Base-by-base conservation (phyloP, 495 filamentous ascomycete species). In the Penicillium daleae region DNA sequence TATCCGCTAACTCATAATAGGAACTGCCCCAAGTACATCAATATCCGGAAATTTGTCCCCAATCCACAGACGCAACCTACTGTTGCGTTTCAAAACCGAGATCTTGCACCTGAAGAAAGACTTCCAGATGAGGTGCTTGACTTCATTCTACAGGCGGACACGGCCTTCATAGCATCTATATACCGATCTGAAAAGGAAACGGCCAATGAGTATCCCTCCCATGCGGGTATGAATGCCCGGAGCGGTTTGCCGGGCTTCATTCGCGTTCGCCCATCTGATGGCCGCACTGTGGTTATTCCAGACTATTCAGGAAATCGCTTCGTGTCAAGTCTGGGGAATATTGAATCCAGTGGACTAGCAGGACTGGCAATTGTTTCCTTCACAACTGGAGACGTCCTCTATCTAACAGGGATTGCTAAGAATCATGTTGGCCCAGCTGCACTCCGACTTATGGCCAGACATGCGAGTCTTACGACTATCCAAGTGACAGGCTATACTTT, bases 21-120 rank as follows among this genome's bases (percentile, higher is more conserved):
- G n/a, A 67, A 67, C 29, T 67, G 65, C 17, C 65, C 65, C 17
- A 67, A 67, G 46, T 67, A 67, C n/a, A 67, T 67, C 54, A 67
- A 67, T n/a, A 33, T 67, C 7, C 62, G 62, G 24, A 65, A 60
- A 46, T 22, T 67, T 9, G 49, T 65, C 9, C 58, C 65, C 19
- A 35, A 56, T 52, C 39, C 65, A 8, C 37, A 61, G 4, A 56
- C 62, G 13, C 57, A 21, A 31, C 62, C 65, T 35, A 6, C 29
- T 10, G 22, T 62, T 39, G 21, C 52, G 1, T 48, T 55, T 33
- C 52, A 27, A 15, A 33, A 31, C 6, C 33, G 48, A 13, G 26
- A 67, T 13, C 29, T 67, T 7, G 9, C 12, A 12, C 32, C 35
- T 2, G 13, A 32, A 3, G 46, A 62, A 39, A 33, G 52, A 22